These are phyloP conservation scores for Phyllosticta citriasiana DNA, from an alignment of 2,329 filamentous ascomycete species.

Conservation along the genomic window DNA sequence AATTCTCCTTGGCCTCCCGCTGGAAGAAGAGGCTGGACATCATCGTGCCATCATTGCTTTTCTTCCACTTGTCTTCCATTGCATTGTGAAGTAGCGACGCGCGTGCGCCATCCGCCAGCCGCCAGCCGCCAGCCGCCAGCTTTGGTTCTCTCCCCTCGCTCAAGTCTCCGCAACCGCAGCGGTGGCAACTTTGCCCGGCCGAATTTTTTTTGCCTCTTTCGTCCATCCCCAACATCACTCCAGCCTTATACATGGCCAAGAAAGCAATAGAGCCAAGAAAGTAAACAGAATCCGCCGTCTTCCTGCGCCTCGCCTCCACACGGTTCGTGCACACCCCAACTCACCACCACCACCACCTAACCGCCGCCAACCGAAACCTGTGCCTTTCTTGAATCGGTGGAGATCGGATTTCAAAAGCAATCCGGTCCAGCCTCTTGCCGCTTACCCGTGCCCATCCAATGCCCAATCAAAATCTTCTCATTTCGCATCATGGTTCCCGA, in stretches of 20 bases:
- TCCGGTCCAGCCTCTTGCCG: not conserved
- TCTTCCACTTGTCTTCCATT: too few relatives aligned
- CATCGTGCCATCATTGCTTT: not conserved
- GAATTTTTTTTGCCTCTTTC: not conserved
- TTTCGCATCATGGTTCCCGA: not conserved
- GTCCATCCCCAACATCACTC: not conserved
- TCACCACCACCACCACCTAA: not conserved
- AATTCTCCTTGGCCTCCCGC: not conserved
- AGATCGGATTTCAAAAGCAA: not conserved
- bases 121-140: not conserved
- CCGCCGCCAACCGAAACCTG: too few relatives aligned
- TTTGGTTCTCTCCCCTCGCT: not conserved
- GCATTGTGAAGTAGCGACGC: too few relatives aligned
- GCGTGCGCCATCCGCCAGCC: not conserved
- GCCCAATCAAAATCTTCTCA: not conserved
- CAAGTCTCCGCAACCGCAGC: not conserved
- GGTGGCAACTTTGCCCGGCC: not conserved
- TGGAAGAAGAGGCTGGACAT: not conserved
- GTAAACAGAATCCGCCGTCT: not conserved
- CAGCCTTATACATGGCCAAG: not conserved
- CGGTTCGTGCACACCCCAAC: not conserved
- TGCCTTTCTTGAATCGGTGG: not conserved
- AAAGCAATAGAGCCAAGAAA: not conserved
- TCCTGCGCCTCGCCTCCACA: not conserved
- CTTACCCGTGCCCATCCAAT: not conserved